A percentile compares a stretch with the other conserved stretches of the same genome.
Evolutionary conservation across 179 eudicot genomes (phyloP).

Genomic region (Nepenthes alata): DNA sequence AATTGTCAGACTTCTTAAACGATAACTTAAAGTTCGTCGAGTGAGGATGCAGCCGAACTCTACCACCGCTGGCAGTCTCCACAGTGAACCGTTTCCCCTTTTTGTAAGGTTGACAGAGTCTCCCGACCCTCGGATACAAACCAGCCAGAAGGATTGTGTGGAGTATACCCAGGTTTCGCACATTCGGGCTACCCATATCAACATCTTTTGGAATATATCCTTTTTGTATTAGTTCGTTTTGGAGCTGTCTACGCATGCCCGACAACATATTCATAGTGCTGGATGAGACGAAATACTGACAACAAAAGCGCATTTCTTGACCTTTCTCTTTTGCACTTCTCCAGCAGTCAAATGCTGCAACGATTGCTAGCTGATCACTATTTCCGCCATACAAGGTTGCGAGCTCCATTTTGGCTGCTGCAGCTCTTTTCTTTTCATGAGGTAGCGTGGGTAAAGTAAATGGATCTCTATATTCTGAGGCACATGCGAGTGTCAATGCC

Average conservation of each 20-base stretch:
- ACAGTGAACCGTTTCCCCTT: constrained; percentile 26
- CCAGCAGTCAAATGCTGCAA: constrained; percentile 98
- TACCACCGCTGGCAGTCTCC: constrained; percentile 54
- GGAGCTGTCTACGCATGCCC: constrained; percentile 74
- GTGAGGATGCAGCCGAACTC: constrained; percentile 45
- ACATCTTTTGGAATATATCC: constrained; percentile 60
- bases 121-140: constrained; percentile 86
- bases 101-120: constrained; percentile 26
- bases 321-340: constrained; percentile 51
- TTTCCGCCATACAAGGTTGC: constrained; percentile 70
- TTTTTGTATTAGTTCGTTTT: constrained; percentile 35
- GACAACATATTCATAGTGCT: constrained; percentile 63
- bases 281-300: constrained; percentile 52
- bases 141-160: constrained; percentile 79
- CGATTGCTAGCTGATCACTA: constrained; percentile 79
- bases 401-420: constrained; percentile 58
- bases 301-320: constrained; percentile 59
- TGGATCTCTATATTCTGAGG: constrained; percentile 68
- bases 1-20: constrained; percentile 9
- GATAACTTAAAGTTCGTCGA: constrained; percentile 35
- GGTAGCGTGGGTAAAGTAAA: constrained; percentile 82
- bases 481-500: constrained; percentile 93
- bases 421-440: constrained; percentile 53
- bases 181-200: constrained; percentile 50
- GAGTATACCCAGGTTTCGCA: constrained; percentile 57